Percentiles rank a stretch among this genome's conserved stretches.
Conservation (phyloP, 192 early-diverging fungal species). For the Podila verticillata region DNA sequence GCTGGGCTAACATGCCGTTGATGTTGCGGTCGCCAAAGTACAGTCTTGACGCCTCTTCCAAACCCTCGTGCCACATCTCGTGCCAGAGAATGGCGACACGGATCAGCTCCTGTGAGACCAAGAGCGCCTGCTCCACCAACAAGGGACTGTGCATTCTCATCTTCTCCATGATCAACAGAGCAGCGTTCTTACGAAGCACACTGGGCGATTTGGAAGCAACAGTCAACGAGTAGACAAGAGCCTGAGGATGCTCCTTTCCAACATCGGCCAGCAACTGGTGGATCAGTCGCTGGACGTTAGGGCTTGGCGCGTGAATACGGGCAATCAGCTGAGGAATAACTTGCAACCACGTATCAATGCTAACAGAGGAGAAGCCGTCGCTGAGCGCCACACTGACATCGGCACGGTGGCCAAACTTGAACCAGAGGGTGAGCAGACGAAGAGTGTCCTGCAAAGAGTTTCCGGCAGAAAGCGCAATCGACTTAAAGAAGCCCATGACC, state of each 20-base stretch:
- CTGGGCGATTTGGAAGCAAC: constrained; percentile 95
- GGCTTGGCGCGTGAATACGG: constrained; percentile 83
- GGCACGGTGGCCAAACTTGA: constrained; percentile 90
- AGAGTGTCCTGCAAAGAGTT: constrained; percentile 94
- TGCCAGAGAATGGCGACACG: constrained; percentile 96
- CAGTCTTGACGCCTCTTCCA: constrained; percentile 86
- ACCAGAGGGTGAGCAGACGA: constrained; percentile 92
- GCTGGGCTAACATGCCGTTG: constrained; percentile 87
- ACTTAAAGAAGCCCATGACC: constrained; percentile 92
- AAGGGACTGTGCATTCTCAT: constrained; percentile 83
- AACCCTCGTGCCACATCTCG: constrained; percentile 97
- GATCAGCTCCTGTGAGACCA: constrained; percentile 97
- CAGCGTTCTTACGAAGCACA: constrained; percentile 75
- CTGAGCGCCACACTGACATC: constrained; percentile 86
- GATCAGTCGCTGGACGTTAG: constrained; percentile 83
- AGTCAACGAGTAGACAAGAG: constrained; percentile 95
- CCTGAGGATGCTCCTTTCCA: constrained; percentile 95
- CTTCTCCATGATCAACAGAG: constrained; percentile 90
- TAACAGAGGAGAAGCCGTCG: constrained; percentile 85
- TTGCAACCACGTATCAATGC: constrained; percentile 94
- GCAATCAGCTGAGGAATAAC: constrained; percentile 98
- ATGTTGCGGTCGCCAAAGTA: constrained; percentile 84
- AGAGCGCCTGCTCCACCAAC: constrained; percentile 91
- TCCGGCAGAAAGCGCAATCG: constrained; percentile 88
- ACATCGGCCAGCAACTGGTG: constrained; percentile 90